Base-by-base conservation (phyloP, 208 protist species). In the Kentomonas sorsogonicus region DNA sequence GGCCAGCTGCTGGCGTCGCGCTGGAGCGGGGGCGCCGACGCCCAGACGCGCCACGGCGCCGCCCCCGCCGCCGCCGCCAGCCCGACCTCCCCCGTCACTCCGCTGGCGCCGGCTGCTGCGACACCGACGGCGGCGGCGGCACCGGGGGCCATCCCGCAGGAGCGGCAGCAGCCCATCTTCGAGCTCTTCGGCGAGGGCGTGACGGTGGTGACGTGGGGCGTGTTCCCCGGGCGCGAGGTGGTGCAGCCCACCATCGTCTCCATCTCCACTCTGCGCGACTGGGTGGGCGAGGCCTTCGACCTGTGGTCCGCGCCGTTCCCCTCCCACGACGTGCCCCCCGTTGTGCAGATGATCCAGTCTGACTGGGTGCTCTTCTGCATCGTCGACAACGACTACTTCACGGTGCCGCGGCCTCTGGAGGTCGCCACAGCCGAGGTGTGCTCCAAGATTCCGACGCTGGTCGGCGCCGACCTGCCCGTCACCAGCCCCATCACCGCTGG, bases 201-300 rank as follows among this genome's bases (percentile, higher is more conserved):
- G 1, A 89, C 66, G 11, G 72, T 77, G 5, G 55, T 86, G 40
- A 89, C 83, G 23, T 91, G 86, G 83, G 83, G 74, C 31, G 70
- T 89, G 3, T 91, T 89, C 38, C 77, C 79, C 10, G 66, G 63
- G 1, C 50, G 64, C 11, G 72, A 91, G 53, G 74, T 88, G 22
- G 64, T 82, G 40, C 80, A 90, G 65, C 77, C 80, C 10, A 89
- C 78, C 5, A 74, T 89, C 45, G 80, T 89, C 36, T 86, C 84
- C 15, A 41, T 70, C 18, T 63, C 75, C 53, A 66, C 69, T 11
- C 87, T 89, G 38, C 63, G 69, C 0, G 77, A 58, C 29, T 89
- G 78, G 69, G 69, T 74, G 0, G 57, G 63, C 22, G 78, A 85
- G 66, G 75, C 84, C 11, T 91, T 89, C 45, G 69, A 64, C 43